phyloP scores from a whole-genome alignment of 2,329 filamentous ascomycete genomes.

The Westerdykella sp. region DNA sequence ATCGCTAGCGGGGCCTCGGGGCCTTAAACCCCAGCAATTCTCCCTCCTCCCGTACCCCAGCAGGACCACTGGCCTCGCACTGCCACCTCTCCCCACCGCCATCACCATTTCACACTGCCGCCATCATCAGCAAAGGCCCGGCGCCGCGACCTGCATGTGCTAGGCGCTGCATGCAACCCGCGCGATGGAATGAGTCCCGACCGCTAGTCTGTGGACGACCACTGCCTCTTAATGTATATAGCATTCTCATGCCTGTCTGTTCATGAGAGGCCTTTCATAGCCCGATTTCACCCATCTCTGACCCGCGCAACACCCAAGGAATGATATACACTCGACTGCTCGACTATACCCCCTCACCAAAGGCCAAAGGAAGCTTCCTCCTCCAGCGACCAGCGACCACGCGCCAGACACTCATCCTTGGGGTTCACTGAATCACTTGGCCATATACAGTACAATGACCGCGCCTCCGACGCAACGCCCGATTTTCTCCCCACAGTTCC shows the following conservation, averaged over 20 bases:
- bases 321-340: no score
- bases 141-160: background rate
- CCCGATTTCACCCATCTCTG: no score
- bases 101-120: background rate
- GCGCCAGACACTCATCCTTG: no score
- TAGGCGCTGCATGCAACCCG: background rate
- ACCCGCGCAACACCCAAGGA: no score
- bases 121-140: background rate
- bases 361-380: no score
- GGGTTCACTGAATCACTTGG: no score
- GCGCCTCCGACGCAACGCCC: conserved; percentile 18
- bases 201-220: background rate
- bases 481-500: conserved; percentile 16
- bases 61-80: background rate
- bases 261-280: background rate
- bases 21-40: no score
- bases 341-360: no score
- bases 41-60: background rate
- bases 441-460: conserved; percentile 10
- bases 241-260: background rate
- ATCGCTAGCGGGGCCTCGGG: background rate
- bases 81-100: background rate
- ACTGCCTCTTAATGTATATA: background rate
- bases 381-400: no score
- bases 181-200: background rate